phyloP scores from a whole-genome alignment of 371 early-diverging fungal species.

The Lichtheimia ornata region DNA sequence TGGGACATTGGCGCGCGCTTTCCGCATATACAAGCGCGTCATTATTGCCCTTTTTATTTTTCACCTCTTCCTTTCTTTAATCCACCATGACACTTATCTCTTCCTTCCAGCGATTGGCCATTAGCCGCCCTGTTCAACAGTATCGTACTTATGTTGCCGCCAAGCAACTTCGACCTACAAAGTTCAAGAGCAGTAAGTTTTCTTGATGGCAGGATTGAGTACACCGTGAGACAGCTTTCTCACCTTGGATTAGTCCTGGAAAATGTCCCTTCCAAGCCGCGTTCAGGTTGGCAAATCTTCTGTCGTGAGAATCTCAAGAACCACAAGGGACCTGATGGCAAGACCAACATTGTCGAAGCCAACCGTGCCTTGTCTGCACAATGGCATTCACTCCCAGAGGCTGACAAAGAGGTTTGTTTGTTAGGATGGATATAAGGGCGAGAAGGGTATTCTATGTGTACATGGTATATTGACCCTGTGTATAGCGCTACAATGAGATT shows the following conservation, averaged over 20 bases:
- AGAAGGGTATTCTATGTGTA: not conserved
- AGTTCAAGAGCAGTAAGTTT: constrained; percentile 40
- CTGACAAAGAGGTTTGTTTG: constrained; percentile 37
- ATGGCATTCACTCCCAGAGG: constrained; percentile 31
- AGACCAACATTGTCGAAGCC: constrained; percentile 23
- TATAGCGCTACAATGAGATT: constrained; percentile 32
- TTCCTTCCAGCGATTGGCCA: too few species aligned
- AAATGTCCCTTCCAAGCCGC: constrained; percentile 50
- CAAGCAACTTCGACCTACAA: constrained; percentile 28
- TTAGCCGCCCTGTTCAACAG: not conserved
- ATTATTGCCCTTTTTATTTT: too few species aligned
- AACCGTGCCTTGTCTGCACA: constrained; percentile 20
- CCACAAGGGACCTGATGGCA: constrained; percentile 27
- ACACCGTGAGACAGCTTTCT: not conserved
- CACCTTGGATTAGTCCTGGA: constrained; percentile 27
- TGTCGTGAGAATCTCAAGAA: constrained; percentile 41
- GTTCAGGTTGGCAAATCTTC: constrained; percentile 53
- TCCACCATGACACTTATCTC: too few species aligned
- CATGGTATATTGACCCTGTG: not conserved
- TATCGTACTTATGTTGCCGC: constrained; percentile 21
- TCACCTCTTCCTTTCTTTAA: too few species aligned
- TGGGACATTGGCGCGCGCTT: too few species aligned
- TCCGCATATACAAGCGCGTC: too few species aligned
- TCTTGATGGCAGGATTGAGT: not conserved
- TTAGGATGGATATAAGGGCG: not conserved